These are phyloP conservation scores for grape (Vitis vinifera) DNA, from an alignment of 164 flowering plant species.

Conservation along the genomic window ASM3070453v1 NC_081822.1:769001-769500, in stretches of 20 bases:
- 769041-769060: conserved; percentile 49
- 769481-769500: conserved; percentile 48
- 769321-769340: conserved; percentile 59
- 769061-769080: conserved; percentile 65
- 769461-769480: conserved; percentile 57
- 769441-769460: conserved; percentile 56
- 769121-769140: conserved; percentile 46
- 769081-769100: conserved; percentile 41
- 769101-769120: conserved; percentile 55
- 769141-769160: conserved; percentile 72
- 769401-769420: conserved; percentile 47
- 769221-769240: conserved; percentile 62
- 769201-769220: conserved; percentile 53
- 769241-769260: conserved; percentile 78
- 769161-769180: conserved; percentile 49
- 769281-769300: conserved; percentile 57
- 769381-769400: conserved; percentile 41
- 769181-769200: conserved; percentile 52
- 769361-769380: conserved; percentile 59
- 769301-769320: conserved; percentile 54
- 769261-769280: conserved; percentile 50
- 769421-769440: conserved; percentile 66
- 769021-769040: conserved; percentile 55
- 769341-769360: conserved; percentile 76
- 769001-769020: conserved; percentile 91